These are phyloP conservation scores for Sporothrix variecibatus DNA, from an alignment of 2,329 filamentous ascomycete genomes.

Conservation along the genomic window DNA sequence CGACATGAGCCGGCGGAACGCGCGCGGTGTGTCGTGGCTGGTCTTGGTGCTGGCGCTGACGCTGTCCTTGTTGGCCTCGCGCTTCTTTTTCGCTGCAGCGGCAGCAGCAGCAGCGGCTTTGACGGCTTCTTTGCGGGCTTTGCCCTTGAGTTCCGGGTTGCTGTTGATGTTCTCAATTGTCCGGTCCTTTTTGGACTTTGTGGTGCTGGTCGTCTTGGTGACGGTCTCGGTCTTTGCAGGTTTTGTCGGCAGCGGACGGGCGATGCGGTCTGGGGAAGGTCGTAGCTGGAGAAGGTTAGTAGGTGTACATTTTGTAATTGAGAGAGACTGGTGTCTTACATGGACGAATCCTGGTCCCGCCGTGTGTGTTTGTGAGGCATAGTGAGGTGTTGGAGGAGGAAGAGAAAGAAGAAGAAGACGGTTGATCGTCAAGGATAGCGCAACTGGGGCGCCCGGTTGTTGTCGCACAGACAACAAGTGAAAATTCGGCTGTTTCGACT, in stretches of 20 bases:
- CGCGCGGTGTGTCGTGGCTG: constrained; percentile 80
- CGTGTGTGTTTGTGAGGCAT: constrained; percentile 92
- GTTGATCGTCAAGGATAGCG: background rate
- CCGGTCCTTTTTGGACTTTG: constrained; percentile 23
- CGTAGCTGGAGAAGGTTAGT: constrained; percentile 43
- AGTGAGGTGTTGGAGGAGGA: background rate
- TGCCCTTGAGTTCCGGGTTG: background rate
- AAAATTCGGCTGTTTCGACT: background rate
- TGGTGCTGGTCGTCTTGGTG: constrained; percentile 35
- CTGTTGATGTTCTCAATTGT: background rate
- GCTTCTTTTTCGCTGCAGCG: constrained; percentile 52
- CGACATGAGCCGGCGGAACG: constrained; percentile 84
- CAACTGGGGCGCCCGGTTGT: background rate
- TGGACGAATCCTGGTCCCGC: constrained; percentile 55
- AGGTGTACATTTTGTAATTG: too few species aligned
- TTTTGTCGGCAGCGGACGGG: constrained; percentile 50
- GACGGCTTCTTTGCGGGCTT: background rate
- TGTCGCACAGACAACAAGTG: background rate
- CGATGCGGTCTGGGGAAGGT: constrained; percentile 54
- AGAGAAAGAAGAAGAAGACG: background rate
- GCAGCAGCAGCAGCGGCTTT: background rate
- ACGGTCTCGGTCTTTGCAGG: background rate
- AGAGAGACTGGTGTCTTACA: constrained; percentile 42
- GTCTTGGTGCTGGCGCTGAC: constrained; percentile 30
- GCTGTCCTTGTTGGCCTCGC: constrained; percentile 38